phyloP scores from a whole-genome alignment of 176 grass and related monocot species.

The Tillandsia fasciculata region DNA sequence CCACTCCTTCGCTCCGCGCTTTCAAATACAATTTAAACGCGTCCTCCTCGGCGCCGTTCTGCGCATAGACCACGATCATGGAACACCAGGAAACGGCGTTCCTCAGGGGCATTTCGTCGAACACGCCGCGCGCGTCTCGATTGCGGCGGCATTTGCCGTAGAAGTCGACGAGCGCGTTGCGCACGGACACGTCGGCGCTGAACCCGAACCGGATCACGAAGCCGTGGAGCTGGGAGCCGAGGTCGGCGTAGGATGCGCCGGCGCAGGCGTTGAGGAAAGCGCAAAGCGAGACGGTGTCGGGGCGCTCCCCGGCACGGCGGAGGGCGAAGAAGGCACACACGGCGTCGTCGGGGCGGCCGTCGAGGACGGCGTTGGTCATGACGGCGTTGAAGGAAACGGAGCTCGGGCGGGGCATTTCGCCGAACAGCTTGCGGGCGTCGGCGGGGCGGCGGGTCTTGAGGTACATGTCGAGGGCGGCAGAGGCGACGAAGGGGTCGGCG shows the following conservation, averaged over 20 bases:
- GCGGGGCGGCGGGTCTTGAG: conserved; percentile 44
- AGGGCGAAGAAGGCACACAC: conserved; percentile 45
- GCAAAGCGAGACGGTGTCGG: conserved; percentile 44
- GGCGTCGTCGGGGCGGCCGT: conserved; percentile 40
- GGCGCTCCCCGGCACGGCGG: conserved; percentile 26
- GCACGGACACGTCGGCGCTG: conserved; percentile 33
- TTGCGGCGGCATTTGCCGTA: conserved; percentile 52
- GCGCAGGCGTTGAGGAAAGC: conserved; percentile 73
- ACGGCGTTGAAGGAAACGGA: conserved; percentile 63
- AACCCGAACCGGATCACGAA: conserved; percentile 40
- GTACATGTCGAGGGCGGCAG: conserved; percentile 74
- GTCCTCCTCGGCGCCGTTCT: conserved; percentile 60
- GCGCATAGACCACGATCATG: conserved; percentile 45
- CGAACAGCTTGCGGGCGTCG: conserved; percentile 45
- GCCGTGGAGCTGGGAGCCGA: conserved; percentile 54
- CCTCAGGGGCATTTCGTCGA: conserved; percentile 45
- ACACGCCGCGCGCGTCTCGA: conserved; percentile 36
- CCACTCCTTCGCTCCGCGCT: conserved; percentile 50
- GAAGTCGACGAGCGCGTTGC: conserved; percentile 66
- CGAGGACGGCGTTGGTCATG: conserved; percentile 54
- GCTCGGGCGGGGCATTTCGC: conserved; percentile 57
- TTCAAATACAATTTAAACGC: conserved; percentile 48
- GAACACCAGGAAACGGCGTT: conserved; percentile 79
- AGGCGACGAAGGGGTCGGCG: conserved; percentile 50
- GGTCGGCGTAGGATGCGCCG: conserved; percentile 16